These are phyloP conservation scores for Talaromyces stipitatus DNA, from an alignment of 495 filamentous ascomycete species.

Conservation along the genomic window DNA sequence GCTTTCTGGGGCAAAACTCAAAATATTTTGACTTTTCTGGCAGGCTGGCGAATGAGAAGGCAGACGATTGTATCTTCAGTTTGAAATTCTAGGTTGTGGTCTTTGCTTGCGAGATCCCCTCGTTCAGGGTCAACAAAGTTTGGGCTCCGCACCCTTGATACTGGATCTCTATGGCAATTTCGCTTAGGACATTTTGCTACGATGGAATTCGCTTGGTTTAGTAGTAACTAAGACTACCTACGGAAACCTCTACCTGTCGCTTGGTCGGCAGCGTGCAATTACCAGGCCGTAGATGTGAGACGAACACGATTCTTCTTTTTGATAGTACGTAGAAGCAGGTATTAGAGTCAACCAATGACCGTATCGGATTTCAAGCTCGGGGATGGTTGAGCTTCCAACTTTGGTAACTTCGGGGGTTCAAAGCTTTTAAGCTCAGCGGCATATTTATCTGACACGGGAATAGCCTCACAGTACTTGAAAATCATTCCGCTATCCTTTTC, in stretches of 20 bases:
- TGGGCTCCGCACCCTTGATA: neutral
- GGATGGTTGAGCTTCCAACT: neutral
- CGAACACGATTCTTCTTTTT: no score
- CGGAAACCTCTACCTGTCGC: no score
- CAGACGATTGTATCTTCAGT: neutral
- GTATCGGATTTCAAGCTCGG: neutral
- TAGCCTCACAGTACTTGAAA: neutral
- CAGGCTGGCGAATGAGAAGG: neutral
- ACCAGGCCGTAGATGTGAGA: no score
- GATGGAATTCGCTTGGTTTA: no score
- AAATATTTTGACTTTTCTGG: neutral
- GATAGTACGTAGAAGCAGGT: no score
- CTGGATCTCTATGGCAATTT: no score
- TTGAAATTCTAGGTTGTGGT: neutral
- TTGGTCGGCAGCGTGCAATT: no score
- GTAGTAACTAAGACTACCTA: no score
- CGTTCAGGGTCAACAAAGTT: neutral
- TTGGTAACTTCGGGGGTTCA: neutral
- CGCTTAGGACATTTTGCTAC: neutral
- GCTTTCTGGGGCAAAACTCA: slow-evolving; percentile 1
- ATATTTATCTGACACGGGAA: neutral
- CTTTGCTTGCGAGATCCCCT: neutral
- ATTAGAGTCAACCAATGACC: neutral
- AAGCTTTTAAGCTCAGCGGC: neutral
- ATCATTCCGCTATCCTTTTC: no score